Percentiles rank a stretch among this genome's conserved stretches.
Evolutionary conservation across 768 basidiomycete species (phyloP).

Genomic region (Pulveroboletus sp.): DNA sequence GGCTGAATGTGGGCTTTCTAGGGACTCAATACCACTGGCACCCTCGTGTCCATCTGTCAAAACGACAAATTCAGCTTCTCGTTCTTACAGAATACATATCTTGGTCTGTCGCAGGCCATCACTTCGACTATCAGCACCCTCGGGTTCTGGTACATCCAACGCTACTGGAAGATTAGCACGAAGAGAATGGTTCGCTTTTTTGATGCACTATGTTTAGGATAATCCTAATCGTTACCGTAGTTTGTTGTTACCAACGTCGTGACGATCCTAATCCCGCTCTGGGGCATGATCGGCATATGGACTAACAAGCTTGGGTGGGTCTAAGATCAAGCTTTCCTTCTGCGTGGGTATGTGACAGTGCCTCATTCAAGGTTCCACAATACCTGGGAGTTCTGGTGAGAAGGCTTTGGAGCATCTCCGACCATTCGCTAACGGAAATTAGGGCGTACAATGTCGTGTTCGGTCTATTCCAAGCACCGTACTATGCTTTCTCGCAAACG

Average conservation of each 20-base stretch:
- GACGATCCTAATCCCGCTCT: slow-evolving; percentile 73
- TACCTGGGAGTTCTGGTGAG: slow-evolving; percentile 82
- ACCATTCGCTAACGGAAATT: background rate
- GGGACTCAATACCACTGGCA: slow-evolving; percentile 79
- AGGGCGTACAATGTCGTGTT: slow-evolving; percentile 80
- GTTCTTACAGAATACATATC: slow-evolving; percentile 76
- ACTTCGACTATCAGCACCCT: slow-evolving; percentile 69
- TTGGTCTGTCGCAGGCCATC: slow-evolving; percentile 69
- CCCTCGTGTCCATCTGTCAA: slow-evolving; percentile 70
- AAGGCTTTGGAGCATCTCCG: background rate
- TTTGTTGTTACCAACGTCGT: slow-evolving; percentile 74
- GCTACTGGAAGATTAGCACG: slow-evolving; percentile 70
- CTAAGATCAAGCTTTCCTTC: background rate
- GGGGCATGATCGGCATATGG: slow-evolving; percentile 88
- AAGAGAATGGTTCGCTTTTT: slow-evolving; percentile 63
- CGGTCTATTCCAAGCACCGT: slow-evolving; percentile 81
- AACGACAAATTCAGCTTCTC: slow-evolving; percentile 79
- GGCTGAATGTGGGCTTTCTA: slow-evolving; percentile 22
- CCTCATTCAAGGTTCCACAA: slow-evolving; percentile 57
- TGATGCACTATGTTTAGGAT: background rate
- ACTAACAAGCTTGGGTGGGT: slow-evolving; percentile 64
- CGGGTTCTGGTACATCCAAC: slow-evolving; percentile 82
- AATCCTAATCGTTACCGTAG: slow-evolving; percentile 31
- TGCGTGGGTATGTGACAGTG: slow-evolving; percentile 1
- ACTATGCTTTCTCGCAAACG: slow-evolving; percentile 81